Evolutionary conservation across 73 alveolate species (phyloP).

Genomic region (Urostyla sp.): DNA sequence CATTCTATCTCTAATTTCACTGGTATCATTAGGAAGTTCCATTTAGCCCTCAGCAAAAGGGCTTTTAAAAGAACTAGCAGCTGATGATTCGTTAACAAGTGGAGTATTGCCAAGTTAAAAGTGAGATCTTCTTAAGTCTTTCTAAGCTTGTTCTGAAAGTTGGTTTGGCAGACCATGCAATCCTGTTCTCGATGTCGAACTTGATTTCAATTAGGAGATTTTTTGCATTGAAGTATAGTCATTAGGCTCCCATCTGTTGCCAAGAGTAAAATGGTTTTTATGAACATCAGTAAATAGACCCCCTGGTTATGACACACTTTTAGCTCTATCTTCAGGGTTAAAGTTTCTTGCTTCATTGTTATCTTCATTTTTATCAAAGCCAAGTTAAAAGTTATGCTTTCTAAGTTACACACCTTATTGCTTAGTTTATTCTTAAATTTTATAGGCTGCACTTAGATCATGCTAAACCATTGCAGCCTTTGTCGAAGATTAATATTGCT

Average conservation of each 20-base stretch:
- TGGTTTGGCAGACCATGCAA: background rate
- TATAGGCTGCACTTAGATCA: slow-evolving; percentile 1
- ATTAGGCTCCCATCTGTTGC: slow-evolving; percentile 1
- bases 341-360: background rate
- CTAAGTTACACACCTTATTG: slow-evolving; percentile 23
- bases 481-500: slow-evolving; percentile 2
- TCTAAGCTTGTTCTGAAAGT: background rate
- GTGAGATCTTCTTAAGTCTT: slow-evolving; percentile 26
- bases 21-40: slow-evolving; percentile 1
- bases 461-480: slow-evolving; percentile 13
- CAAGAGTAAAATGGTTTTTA: slow-evolving; percentile 2
- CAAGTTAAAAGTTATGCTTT: slow-evolving; percentile 36
- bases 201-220: background rate
- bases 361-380: background rate
- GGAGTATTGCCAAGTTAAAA: slow-evolving; percentile 38
- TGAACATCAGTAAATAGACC: slow-evolving; percentile 1
- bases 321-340: slow-evolving; percentile 5
- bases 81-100: background rate
- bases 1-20: background rate
- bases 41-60: background rate
- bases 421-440: slow-evolving; percentile 1
- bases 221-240: slow-evolving; percentile 23
- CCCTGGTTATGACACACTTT: slow-evolving; percentile 10
- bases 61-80: slow-evolving; percentile 11
- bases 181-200: background rate